Conservation (phyloP, 306 rosid genomes). For the Hylodesmum podocarpum region DNA sequence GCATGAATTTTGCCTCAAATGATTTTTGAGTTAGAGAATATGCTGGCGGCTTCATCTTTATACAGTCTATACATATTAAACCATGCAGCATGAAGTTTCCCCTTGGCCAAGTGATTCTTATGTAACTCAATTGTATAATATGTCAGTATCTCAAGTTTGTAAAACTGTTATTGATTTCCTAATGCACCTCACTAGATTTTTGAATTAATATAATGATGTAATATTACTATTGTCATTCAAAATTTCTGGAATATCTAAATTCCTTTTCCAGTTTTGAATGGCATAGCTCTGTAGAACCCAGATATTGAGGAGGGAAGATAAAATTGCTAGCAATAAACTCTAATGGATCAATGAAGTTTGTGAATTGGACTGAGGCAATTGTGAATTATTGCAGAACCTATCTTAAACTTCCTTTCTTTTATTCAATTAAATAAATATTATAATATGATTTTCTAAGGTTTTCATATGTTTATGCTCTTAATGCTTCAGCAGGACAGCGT, state of each 20-base stretch:
- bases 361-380: neutral
- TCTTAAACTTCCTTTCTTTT: neutral
- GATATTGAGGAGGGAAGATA: neutral
- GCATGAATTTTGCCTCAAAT: neutral
- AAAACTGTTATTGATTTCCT: neutral
- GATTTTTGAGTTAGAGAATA: conserved; percentile 10
- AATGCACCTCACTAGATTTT: neutral
- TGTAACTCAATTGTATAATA: neutral
- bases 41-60: conserved; percentile 16
- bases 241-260: neutral
- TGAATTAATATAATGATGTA: neutral
- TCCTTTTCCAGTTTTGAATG: neutral
- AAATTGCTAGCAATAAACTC: neutral
- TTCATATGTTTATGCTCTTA: too few species aligned
- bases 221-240: neutral
- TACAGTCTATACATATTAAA: neutral
- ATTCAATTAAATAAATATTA: neutral
- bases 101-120: neutral
- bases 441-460: too few species aligned
- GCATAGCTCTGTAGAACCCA: neutral
- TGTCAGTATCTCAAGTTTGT: neutral
- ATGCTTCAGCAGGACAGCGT: neutral
- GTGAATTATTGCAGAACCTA: neutral
- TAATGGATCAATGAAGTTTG: neutral
- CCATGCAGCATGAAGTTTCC: conserved; percentile 25